Evolutionary conservation across 768 basidiomycete species (phyloP).

Genomic region (Leucocoprinus birnbaumii): DNA sequence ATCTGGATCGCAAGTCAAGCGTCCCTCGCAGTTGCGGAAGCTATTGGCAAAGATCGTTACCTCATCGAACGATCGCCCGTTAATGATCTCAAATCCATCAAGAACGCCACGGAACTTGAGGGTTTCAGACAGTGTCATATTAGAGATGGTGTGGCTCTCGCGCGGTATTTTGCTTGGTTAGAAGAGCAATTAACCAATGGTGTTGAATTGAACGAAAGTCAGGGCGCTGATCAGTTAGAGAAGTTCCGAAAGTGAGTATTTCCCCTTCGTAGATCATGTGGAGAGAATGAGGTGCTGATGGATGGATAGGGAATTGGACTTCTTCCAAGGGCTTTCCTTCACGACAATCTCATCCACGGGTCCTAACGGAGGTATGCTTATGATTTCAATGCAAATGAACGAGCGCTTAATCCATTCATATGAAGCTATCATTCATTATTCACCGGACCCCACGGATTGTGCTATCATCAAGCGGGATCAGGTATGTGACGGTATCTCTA

Average conservation of each 20-base stretch:
- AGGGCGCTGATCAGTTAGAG: constrained; percentile 79
- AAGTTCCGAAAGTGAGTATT: constrained; percentile 73
- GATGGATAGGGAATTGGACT: constrained; percentile 59
- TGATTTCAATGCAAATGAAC: not conserved
- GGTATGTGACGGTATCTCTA: constrained; percentile 30
- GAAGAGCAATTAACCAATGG: constrained; percentile 76
- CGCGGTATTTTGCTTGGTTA: constrained; percentile 92
- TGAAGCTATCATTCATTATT: constrained; percentile 91
- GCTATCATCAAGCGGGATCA: constrained; percentile 75
- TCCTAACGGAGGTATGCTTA: constrained; percentile 76
- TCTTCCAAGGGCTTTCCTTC: constrained; percentile 90
- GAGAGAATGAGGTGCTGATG: not conserved
- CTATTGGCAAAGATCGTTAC: constrained; percentile 62
- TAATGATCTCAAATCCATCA: constrained; percentile 77
- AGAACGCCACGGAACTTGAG: constrained; percentile 78
- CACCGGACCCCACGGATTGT: constrained; percentile 70
- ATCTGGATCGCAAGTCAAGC: constrained; percentile 76
- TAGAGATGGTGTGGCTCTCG: constrained; percentile 85
- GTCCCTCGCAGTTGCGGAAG: constrained; percentile 78
- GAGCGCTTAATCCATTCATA: not conserved
- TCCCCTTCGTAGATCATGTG: constrained; percentile 4
- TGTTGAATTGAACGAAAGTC: constrained; percentile 66
- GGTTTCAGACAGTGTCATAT: constrained; percentile 90
- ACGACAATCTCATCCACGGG: constrained; percentile 91
- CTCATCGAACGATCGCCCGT: constrained; percentile 67